These are phyloP conservation scores for Cucumis melo DNA, from an alignment of 306 rosid species.

Conservation along the genomic window DNA sequence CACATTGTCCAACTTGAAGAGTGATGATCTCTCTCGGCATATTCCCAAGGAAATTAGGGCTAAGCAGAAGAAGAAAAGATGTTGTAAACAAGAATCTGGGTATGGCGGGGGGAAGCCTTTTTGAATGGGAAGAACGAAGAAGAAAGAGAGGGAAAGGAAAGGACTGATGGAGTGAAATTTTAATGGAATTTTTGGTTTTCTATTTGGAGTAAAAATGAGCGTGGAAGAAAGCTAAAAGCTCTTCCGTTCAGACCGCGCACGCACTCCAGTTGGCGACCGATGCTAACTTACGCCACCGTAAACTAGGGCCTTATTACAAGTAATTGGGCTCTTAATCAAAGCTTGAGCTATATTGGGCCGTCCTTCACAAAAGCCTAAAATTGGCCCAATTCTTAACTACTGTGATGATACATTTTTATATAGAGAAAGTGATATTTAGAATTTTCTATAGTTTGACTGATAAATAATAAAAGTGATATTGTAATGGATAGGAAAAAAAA, in stretches of 20 bases:
- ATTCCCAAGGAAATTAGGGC: slow-evolving; percentile 42
- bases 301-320: not conserved
- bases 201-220: not conserved
- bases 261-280: not conserved
- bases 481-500: no score
- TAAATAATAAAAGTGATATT: no score
- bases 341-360: not conserved
- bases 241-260: not conserved
- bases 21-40: slow-evolving; percentile 97
- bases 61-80: not conserved
- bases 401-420: no score
- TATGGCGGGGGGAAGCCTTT: slow-evolving; percentile 19
- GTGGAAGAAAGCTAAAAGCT: not conserved
- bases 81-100: not conserved
- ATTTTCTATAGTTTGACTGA: no score
- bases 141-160: not conserved
- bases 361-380: not conserved
- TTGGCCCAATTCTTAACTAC: no score
- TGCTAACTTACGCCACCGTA: not conserved
- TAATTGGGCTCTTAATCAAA: not conserved
- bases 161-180: not conserved
- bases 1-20: slow-evolving; percentile 95
- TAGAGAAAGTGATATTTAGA: no score
- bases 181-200: not conserved
- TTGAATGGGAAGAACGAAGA: slow-evolving; percentile 9